Percentiles rank a stretch among this genome's conserved stretches.
Evolutionary conservation across 2,329 filamentous ascomycete genomes (phyloP).

Genomic region (Fusarium subtropicale): DNA sequence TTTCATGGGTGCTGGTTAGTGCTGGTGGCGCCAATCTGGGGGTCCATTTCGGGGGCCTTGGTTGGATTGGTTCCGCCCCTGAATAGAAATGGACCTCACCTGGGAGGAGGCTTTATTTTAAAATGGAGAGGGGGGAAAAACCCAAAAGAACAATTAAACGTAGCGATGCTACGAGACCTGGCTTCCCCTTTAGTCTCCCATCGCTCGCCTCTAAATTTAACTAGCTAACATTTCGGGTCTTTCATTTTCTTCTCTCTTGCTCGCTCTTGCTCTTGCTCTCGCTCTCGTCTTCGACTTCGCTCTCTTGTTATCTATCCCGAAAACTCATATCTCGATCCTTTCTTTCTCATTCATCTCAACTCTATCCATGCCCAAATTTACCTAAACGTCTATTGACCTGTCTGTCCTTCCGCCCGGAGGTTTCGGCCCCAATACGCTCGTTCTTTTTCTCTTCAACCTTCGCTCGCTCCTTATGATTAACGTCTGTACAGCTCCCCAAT

Average conservation of each 20-base stretch:
- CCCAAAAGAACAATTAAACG: conserved; percentile 48
- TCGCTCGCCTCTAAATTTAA: conserved; percentile 25
- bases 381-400: conserved; percentile 16
- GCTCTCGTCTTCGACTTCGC: conserved; percentile 8
- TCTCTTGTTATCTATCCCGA: conserved; percentile 28
- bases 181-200: conserved; percentile 42
- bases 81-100: conserved; percentile 33
- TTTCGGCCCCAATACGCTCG: conserved; percentile 49
- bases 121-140: conserved; percentile 41
- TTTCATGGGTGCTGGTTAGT: conserved; percentile 42
- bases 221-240: conserved; percentile 23
- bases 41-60: conserved; percentile 42
- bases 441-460: conserved; percentile 41
- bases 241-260: conserved; percentile 19
- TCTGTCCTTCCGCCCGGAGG: conserved; percentile 31
- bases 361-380: conserved; percentile 13
- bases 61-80: conserved; percentile 49
- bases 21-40: conserved; percentile 50
- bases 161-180: conserved; percentile 37
- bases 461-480: conserved; percentile 49
- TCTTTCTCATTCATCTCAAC: conserved; percentile 3
- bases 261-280: conserved; percentile 2
- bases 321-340: background rate
- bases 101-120: conserved; percentile 45
- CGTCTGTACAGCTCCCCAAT: conserved; percentile 46